Evolutionary conservation across 306 rosid species (phyloP).

Genomic region (Prinsepia uniflora): DNA sequence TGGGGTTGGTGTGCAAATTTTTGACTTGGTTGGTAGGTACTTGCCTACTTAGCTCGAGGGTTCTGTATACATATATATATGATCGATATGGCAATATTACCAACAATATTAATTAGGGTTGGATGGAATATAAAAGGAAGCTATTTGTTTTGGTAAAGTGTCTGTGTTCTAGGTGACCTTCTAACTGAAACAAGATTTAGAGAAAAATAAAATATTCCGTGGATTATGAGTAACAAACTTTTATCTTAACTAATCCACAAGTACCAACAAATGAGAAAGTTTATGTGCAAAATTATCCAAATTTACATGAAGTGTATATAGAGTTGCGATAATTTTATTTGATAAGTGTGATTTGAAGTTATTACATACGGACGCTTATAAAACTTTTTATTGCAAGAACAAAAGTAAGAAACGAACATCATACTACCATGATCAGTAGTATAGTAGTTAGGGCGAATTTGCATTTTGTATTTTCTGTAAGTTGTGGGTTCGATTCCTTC

Average conservation of each 20-base stretch:
- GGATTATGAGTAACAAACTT: conserved; percentile 14
- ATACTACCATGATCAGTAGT: no score
- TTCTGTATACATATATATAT: not conserved
- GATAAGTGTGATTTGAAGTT: not conserved
- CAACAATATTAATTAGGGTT: not conserved
- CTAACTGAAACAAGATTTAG: conserved; percentile 34
- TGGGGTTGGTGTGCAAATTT: conserved; percentile 8
- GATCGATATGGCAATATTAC: conserved; percentile 2
- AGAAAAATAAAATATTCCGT: not conserved
- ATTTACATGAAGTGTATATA: no score
- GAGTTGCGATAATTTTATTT: no score
- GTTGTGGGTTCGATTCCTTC: no score
- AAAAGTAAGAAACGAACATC: not conserved
- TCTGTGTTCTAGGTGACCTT: conserved; percentile 49
- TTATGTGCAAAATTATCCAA: no score
- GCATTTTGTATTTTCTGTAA: no score
- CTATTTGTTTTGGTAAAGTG: conserved; percentile 41
- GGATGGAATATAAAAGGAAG: conserved; percentile 1
- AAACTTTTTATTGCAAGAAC: not conserved
- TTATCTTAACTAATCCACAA: not conserved
- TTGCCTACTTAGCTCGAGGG: conserved; percentile 17
- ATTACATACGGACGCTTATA: no score
- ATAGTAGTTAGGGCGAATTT: no score
- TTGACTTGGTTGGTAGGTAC: not conserved
- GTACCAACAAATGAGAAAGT: not conserved